Evolutionary conservation across 2,329 filamentous ascomycete species (phyloP), one percentile per base, ranked within the genome.

Genomic region (Colletotrichum paranaense): DNA sequence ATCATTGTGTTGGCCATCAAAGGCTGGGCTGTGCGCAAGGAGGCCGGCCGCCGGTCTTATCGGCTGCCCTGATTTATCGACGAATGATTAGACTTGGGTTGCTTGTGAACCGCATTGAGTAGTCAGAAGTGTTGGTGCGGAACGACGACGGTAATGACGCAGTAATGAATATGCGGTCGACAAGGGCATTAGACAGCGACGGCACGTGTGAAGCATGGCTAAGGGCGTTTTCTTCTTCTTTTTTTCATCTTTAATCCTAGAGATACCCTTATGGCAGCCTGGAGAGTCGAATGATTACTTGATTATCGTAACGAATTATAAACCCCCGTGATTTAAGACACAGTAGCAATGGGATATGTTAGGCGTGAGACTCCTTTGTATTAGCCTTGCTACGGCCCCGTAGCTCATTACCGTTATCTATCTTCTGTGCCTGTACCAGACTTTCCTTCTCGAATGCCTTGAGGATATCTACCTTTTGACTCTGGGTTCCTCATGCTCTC

Each of bases 1-100:
- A 89, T 97, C 24, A 79, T 95, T 32, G 85, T 93, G 12, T 90
- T 98, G 73, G 93, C 95, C 30, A 84, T 98, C 80, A 98, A 98
- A 83, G 95, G 95, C 30, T 97, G 95, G 95, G 95, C 94, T 5
- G 83, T 90, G 19, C 85, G 88, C 62, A 84, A 80, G 66, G 88
- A 90, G 78, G 77, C 78, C 1, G 77, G 62, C 4, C 63, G 58
- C 22, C 58, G 46, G 6, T 35, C 52, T 2, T 58, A 46, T 26
- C 52, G 22, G 35, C 55, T 62, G 52, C 16, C n/a, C 30, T 71
- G 67, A 73, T 42, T 8, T n/a, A 8, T 8, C 1, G 4, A 8
- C 5, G n/a, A n/a, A 9, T 7, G 3, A 46, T 49, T 49, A 52
- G 12, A 28, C 8, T n/a, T 32, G 19, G 14, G 22, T 24, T 11